Evolutionary conservation across 1,284 basidiomycete genomes (phyloP).

Genomic region (Xerocomus subilludens): DNA sequence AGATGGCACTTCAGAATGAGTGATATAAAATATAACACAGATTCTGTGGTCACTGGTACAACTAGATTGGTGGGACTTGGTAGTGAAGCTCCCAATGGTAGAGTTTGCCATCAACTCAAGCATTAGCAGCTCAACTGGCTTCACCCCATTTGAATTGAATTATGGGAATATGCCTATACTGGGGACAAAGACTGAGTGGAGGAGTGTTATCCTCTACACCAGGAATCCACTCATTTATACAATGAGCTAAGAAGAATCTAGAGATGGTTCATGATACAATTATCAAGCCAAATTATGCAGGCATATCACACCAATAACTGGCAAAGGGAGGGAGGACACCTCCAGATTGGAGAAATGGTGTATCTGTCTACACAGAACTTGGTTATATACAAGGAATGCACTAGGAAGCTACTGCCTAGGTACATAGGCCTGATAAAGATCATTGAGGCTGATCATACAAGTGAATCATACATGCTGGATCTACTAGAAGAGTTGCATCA

Average conservation of each 20-base stretch:
- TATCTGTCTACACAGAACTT: background rate
- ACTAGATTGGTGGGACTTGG: background rate
- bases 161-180: background rate
- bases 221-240: background rate
- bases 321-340: background rate
- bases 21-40: background rate
- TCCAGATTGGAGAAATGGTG: background rate
- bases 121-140: background rate
- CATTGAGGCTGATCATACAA: background rate
- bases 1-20: constrained; percentile 23
- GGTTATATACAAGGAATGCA: background rate
- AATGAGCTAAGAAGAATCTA: background rate
- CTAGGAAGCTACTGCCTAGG: background rate
- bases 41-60: background rate
- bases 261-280: background rate
- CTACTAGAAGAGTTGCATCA: background rate
- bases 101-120: background rate
- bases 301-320: background rate
- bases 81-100: background rate
- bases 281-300: background rate
- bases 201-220: background rate
- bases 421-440: background rate
- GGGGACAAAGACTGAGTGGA: background rate
- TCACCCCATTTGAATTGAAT: background rate
- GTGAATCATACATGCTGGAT: background rate